Evolutionary conservation across 164 flowering plant species (phyloP).

Genomic region (Litsea cubeba): DNA sequence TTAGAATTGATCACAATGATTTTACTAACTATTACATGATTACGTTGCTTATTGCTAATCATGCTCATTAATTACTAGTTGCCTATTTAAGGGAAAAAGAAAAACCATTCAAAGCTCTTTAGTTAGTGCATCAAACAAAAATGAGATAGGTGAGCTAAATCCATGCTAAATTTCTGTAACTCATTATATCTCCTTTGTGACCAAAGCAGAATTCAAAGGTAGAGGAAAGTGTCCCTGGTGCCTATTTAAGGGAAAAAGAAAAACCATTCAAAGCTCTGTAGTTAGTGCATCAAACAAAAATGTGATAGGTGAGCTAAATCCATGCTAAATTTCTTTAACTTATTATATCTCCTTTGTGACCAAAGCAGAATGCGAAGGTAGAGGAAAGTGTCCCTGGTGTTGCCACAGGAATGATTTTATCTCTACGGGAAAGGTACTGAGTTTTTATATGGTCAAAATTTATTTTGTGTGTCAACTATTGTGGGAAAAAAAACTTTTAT

Average conservation of each 20-base stretch:
- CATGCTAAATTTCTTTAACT: not conserved
- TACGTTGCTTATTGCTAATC: not conserved
- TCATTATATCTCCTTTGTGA: not conserved
- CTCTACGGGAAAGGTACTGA: conserved; percentile 85
- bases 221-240: conserved; percentile 52
- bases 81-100: not conserved
- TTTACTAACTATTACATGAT: not conserved
- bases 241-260: not conserved
- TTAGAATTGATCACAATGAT: no score
- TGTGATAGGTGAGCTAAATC: not conserved
- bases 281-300: not conserved
- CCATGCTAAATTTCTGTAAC: not conserved
- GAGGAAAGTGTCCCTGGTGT: conserved; percentile 94
- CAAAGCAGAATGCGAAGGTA: conserved; percentile 49
- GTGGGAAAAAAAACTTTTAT: not conserved
- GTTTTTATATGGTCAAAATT: not conserved
- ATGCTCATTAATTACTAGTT: not conserved
- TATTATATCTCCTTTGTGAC: not conserved
- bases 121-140: not conserved
- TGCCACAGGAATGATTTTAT: conserved; percentile 90
- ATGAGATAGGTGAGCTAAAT: not conserved
- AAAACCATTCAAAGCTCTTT: not conserved
- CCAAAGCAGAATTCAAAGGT: conserved; percentile 49
- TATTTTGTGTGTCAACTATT: conserved; percentile 2
- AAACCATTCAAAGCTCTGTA: not conserved